phyloP scores from a whole-genome alignment of 495 filamentous ascomycete genomes.

The Daldinia caldariorum region DNA sequence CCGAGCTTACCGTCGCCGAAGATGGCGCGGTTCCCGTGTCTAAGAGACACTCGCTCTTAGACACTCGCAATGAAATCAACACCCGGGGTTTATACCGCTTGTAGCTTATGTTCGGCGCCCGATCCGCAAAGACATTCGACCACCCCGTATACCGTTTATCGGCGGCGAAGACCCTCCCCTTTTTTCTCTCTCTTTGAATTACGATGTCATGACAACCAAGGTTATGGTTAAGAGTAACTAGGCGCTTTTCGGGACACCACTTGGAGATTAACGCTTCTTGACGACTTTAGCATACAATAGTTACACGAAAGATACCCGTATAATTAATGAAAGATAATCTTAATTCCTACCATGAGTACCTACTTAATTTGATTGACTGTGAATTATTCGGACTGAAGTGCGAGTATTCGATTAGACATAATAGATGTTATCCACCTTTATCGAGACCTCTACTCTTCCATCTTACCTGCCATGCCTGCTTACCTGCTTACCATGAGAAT shows the following conservation, averaged over 20 bases:
- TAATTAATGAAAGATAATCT: constrained; percentile 14
- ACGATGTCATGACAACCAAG: not conserved
- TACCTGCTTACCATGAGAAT: not conserved
- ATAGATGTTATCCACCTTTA: no score
- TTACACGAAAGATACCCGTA: constrained; percentile 16
- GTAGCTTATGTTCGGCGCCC: not conserved
- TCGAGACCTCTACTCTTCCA: no score
- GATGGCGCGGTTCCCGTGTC: constrained; percentile 55
- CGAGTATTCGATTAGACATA: no score
- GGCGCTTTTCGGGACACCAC: constrained; percentile 5
- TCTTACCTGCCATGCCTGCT: not conserved
- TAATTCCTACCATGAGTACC: not conserved
- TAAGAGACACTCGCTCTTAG: constrained; percentile 39
- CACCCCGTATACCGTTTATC: not conserved
- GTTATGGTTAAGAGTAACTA: not conserved
- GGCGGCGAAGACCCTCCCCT: not conserved
- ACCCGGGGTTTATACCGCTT: not conserved
- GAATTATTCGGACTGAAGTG: no score
- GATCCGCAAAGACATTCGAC: not conserved
- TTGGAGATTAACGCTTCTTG: not conserved
- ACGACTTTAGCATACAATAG: not conserved
- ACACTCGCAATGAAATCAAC: not conserved
- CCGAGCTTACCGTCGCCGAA: constrained; percentile 49
- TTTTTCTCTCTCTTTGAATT: not conserved
- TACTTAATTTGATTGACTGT: no score